Evolutionary conservation across 2,329 filamentous ascomycete genomes (phyloP).

Genomic region (Cephalotrichum gorgonifer): DNA sequence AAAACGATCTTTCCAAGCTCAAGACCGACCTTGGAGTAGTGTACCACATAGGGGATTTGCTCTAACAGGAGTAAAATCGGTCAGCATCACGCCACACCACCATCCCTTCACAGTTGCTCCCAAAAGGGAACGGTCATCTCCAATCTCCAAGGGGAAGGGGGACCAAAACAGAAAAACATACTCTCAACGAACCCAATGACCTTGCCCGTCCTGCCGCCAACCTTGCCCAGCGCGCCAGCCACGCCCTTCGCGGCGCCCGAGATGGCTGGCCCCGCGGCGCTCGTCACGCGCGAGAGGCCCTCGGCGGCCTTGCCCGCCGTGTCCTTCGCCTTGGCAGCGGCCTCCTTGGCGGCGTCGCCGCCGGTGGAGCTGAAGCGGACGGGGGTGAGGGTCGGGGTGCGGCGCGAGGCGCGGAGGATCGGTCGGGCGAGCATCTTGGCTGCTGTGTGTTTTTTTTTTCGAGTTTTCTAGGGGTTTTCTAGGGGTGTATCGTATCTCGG

Average conservation of each 20-base stretch:
- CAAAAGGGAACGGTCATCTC: no score
- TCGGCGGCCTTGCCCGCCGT: constrained; percentile 50
- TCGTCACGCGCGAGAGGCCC: constrained; percentile 71
- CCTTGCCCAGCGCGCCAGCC: constrained; percentile 56
- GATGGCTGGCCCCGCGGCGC: constrained; percentile 69
- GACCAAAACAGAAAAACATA: constrained; percentile 37
- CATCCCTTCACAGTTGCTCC: no score
- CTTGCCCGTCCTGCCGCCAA: constrained; percentile 75
- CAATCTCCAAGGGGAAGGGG: background rate
- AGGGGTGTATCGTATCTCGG: background rate
- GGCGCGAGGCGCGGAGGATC: constrained; percentile 32
- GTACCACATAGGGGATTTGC: constrained; percentile 74
- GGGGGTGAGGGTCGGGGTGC: constrained; percentile 33
- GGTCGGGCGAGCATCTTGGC: constrained; percentile 26
- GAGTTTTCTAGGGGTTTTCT: background rate
- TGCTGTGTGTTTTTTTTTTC: background rate
- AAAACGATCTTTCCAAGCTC: constrained; percentile 86
- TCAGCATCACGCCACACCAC: no score
- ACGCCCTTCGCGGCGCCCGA: constrained; percentile 60
- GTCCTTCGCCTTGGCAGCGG: constrained; percentile 30
- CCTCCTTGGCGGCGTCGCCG: constrained; percentile 28
- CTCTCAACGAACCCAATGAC: constrained; percentile 75
- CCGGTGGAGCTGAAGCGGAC: constrained; percentile 49
- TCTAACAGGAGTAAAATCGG: no score
- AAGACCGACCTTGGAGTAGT: constrained; percentile 82